phyloP scores from a whole-genome alignment of 257 asterid species.

The Prunella vulgaris region DNA sequence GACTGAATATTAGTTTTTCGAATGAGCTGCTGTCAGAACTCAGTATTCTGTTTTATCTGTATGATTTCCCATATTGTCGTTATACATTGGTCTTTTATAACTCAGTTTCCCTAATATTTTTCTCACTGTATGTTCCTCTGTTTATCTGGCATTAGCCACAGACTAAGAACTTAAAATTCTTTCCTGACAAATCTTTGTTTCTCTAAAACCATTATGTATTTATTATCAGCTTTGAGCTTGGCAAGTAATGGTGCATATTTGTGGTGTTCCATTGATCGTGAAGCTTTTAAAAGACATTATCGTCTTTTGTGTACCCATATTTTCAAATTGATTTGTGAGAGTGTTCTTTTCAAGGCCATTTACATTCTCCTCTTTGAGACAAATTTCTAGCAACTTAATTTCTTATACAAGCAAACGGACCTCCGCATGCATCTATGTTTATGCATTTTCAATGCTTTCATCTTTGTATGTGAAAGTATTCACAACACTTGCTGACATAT shows the following conservation, averaged over 20 bases:
- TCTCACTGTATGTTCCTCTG: neutral
- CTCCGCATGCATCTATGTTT: neutral
- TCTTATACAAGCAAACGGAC: neutral
- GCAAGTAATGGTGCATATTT: neutral
- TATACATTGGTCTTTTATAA: neutral
- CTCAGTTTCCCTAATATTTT: neutral
- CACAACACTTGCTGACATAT: no score
- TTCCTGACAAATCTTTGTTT: neutral
- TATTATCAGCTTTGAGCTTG: neutral
- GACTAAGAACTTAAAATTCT: neutral
- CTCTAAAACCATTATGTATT: neutral
- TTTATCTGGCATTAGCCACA: neutral
- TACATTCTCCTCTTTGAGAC: neutral
- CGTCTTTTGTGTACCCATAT: neutral
- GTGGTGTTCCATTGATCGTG: neutral
- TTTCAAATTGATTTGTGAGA: neutral
- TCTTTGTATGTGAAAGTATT: no score
- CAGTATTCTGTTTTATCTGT: neutral
- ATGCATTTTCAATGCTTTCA: conserved; percentile 1
- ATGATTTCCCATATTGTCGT: conserved; percentile 7
- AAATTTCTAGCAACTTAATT: conserved; percentile 2
- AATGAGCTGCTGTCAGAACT: neutral
- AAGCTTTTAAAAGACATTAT: no score
- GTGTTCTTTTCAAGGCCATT: neutral
- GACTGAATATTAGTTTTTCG: neutral